These are phyloP conservation scores for Filobasidium floriforme DNA, from an alignment of 768 basidiomycete species.

Conservation along the genomic window DNA sequence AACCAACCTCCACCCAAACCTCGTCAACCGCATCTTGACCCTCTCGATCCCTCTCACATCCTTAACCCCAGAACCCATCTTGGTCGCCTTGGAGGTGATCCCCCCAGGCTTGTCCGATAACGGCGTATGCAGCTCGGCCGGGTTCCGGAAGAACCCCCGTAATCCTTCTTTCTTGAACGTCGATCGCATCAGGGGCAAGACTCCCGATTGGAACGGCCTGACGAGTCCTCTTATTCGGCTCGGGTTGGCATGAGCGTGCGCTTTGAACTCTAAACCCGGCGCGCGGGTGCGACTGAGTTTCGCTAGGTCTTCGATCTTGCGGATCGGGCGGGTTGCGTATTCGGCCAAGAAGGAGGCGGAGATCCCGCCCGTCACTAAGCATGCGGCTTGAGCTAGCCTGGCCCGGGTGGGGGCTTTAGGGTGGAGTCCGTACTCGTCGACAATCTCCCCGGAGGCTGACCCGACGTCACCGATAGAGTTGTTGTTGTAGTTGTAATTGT, in stretches of 20 bases:
- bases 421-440: background rate
- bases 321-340: conserved; percentile 34
- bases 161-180: conserved; percentile 29
- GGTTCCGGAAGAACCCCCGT: conserved; percentile 32
- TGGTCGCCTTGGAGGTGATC: conserved; percentile 1
- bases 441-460: background rate
- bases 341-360: conserved; percentile 37
- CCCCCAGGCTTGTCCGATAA: conserved; percentile 11
- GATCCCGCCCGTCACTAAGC: conserved; percentile 40
- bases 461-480: too few relatives aligned
- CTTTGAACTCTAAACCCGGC: conserved; percentile 12
- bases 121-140: conserved; percentile 18
- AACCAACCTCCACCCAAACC: conserved; percentile 37
- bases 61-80: background rate
- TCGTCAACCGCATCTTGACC: conserved; percentile 21
- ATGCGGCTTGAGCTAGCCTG: conserved; percentile 37
- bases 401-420: conserved; percentile 31
- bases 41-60: background rate
- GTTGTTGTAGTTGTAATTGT: background rate
- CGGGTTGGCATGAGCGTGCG: background rate
- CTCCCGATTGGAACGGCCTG: conserved; percentile 9
- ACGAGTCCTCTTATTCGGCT: conserved; percentile 1
- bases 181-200: conserved; percentile 13
- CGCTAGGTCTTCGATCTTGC: conserved; percentile 23
- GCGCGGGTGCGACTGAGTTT: conserved; percentile 11